These are phyloP conservation scores for Saccharomycopsis guyanensis DNA, from an alignment of 805 yeast genomes.

Conservation along the genomic window DNA sequence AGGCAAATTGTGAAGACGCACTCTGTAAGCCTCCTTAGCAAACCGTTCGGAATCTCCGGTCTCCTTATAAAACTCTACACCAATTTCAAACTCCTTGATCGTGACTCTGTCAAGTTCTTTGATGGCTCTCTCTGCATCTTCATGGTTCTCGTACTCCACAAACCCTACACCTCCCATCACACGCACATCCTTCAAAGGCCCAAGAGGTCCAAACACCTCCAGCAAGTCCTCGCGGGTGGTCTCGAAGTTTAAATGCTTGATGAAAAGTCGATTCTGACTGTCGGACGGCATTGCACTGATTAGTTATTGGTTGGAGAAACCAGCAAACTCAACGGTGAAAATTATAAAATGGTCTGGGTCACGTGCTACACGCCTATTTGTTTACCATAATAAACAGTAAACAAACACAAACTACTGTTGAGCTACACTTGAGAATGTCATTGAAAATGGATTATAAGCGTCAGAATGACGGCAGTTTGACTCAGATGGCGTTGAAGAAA, in stretches of 20 bases:
- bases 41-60: conserved; percentile 14
- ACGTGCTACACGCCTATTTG: neutral
- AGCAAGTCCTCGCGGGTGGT: conserved; percentile 45
- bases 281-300: no score
- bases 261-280: neutral
- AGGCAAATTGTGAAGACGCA: conserved; percentile 61
- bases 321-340: neutral
- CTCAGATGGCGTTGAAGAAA: no score
- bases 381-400: neutral
- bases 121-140: conserved; percentile 67
- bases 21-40: conserved; percentile 41
- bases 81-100: conserved; percentile 46
- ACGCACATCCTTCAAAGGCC: conserved; percentile 60
- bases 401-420: neutral
- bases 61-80: conserved; percentile 32
- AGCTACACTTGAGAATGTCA: no score
- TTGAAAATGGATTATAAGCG: no score
- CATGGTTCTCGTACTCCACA: conserved; percentile 73
- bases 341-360: neutral
- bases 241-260: conserved; percentile 19
- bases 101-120: conserved; percentile 66
- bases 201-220: conserved; percentile 59
- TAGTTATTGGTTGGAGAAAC: neutral
- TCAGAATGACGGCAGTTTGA: no score
- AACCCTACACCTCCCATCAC: conserved; percentile 82